Conservation (phyloP, 768 basidiomycete genomes). For the Mycena pura region DNA sequence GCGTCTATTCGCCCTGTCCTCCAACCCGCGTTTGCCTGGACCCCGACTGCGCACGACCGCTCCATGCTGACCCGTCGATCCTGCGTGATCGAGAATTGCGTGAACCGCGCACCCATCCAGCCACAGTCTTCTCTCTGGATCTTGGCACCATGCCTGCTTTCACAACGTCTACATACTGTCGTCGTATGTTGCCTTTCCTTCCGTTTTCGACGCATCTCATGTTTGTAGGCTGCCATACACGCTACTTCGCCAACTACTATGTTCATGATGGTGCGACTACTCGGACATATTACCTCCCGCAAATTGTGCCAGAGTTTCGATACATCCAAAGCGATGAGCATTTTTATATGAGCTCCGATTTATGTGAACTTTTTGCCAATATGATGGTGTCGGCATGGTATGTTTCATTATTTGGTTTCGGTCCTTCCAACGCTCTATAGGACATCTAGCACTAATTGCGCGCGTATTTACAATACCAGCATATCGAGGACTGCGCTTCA, state of each 20-base stretch:
- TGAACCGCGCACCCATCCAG: no score
- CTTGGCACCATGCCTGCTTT: no score
- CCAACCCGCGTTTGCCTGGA: no score
- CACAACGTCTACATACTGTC: not conserved
- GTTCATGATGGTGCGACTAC: not conserved
- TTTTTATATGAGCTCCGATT: not conserved
- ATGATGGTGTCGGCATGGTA: slow-evolving; percentile 5
- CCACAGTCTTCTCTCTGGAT: no score
- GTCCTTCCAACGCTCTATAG: not conserved
- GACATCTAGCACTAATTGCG: slow-evolving; percentile 6
- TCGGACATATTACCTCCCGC: not conserved
- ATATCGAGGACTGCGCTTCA: no score
- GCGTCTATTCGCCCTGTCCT: no score
- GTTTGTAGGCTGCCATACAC: not conserved
- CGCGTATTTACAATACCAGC: slow-evolving; percentile 6
- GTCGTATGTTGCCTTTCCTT: not conserved
- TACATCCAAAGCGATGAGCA: not conserved
- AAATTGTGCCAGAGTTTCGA: not conserved
- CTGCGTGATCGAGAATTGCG: no score
- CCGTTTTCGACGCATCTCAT: not conserved
- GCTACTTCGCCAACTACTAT: slow-evolving; percentile 2
- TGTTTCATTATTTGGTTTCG: not conserved
- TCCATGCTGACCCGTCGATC: no score
- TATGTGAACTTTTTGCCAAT: not conserved
- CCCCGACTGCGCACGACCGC: no score